Conservation (phyloP, 2,329 filamentous ascomycete genomes). For the Aspergillus vadensis region DNA sequence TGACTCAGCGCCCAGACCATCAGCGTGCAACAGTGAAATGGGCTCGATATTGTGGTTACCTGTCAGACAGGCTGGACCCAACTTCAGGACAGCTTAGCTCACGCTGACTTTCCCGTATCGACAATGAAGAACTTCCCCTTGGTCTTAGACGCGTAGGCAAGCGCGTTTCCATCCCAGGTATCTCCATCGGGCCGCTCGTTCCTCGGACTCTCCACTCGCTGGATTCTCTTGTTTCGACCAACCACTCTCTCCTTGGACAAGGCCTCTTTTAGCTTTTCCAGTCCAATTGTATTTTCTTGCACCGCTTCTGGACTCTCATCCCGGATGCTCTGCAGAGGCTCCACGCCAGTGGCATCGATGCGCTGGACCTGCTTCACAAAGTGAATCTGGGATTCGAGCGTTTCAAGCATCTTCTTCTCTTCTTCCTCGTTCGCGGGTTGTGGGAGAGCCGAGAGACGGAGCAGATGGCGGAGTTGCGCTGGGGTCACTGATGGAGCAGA, state of each 20-base stretch:
- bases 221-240: constrained; percentile 51
- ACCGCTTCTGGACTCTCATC: constrained; percentile 61
- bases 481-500: constrained; percentile 56
- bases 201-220: constrained; percentile 36
- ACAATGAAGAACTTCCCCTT: constrained; percentile 78
- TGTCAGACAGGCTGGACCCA: not conserved
- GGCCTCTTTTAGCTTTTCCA: constrained; percentile 39
- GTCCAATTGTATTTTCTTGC: constrained; percentile 43
- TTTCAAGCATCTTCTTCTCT: constrained; percentile 70
- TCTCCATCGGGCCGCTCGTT: constrained; percentile 45
- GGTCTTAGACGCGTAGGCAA: constrained; percentile 66
- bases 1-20: constrained; percentile 26
- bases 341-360: constrained; percentile 71
- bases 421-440: constrained; percentile 64
- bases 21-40: not conserved
- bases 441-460: constrained; percentile 86
- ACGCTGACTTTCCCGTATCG: constrained; percentile 43
- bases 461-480: constrained; percentile 75
- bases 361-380: constrained; percentile 87
- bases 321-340: constrained; percentile 75
- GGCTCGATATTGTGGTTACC: not conserved
- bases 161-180: constrained; percentile 69
- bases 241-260: constrained; percentile 44
- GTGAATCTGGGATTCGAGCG: constrained; percentile 77
- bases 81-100: not conserved